A percentile compares a stretch with the other conserved stretches of the same genome.
Evolutionary conservation across 495 filamentous ascomycete genomes (phyloP).

Genomic region (Penicillium cataractarum): DNA sequence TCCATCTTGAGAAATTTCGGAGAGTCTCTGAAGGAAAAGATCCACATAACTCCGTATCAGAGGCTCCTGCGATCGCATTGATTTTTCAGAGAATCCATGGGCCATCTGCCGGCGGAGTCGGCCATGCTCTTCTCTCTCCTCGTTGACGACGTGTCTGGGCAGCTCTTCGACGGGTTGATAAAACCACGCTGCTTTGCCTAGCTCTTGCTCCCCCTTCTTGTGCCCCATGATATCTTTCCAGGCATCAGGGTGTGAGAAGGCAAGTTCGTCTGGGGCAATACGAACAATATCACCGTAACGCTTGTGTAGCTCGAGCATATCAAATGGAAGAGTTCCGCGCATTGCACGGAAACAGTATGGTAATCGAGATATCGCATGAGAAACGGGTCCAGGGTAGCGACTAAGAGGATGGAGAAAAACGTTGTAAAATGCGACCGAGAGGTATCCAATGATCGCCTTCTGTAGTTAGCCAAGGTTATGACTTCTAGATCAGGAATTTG

Average conservation of each 20-base stretch:
- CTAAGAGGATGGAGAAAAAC: constrained; percentile 11
- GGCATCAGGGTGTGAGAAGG: constrained; percentile 50
- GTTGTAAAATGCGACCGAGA: constrained; percentile 8
- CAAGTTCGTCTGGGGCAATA: constrained; percentile 56
- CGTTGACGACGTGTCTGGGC: constrained; percentile 24
- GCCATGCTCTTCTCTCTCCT: constrained; percentile 45
- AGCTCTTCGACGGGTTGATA: constrained; percentile 19
- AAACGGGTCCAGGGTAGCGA: constrained; percentile 6
- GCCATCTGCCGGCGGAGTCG: constrained; percentile 50
- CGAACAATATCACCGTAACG: constrained; percentile 59
- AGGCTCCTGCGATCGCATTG: constrained; percentile 46
- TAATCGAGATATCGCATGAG: constrained; percentile 6
- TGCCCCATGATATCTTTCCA: constrained; percentile 62
- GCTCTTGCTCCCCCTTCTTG: constrained; percentile 24
- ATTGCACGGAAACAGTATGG: constrained; percentile 8
- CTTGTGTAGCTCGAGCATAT: constrained; percentile 48
- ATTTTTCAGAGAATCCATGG: constrained; percentile 56
- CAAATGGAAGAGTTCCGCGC: constrained; percentile 31
- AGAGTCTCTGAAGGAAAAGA: constrained; percentile 6
- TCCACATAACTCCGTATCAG: constrained; percentile 4
- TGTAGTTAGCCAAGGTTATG: neutral
- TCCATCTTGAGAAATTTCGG: neutral
- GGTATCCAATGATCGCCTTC: neutral
- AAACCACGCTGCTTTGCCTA: constrained; percentile 24
- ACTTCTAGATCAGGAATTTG: neutral